phyloP scores from a whole-genome alignment of 768 basidiomycete genomes.

The Suillus brevipes region DNA sequence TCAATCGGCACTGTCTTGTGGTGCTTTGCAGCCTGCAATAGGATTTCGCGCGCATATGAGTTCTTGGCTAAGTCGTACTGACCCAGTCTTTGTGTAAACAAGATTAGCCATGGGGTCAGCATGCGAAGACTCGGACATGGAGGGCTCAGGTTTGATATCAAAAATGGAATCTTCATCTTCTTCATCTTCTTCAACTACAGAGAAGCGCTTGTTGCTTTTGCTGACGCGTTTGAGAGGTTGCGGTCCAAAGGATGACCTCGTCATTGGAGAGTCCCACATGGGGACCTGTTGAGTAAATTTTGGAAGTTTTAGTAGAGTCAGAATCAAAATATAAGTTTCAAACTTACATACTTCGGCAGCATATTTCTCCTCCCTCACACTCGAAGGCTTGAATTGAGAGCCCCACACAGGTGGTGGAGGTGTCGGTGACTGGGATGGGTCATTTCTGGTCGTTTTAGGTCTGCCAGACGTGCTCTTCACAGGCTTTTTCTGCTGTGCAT shows the following conservation, averaged over 20 bases:
- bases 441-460: background rate
- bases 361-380: background rate
- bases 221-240: background rate
- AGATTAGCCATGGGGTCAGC: background rate
- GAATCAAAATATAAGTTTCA: background rate
- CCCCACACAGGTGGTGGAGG: background rate
- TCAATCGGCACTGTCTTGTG: background rate
- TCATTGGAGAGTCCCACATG: background rate
- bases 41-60: background rate
- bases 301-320: background rate
- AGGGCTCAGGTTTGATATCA: background rate
- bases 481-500: background rate
- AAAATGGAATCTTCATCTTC: background rate
- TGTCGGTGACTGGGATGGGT: background rate
- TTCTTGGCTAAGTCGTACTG: background rate
- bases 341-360: background rate
- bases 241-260: background rate
- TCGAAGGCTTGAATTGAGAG: background rate
- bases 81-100: background rate
- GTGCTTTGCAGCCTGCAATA: background rate
- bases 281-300: background rate
- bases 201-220: background rate
- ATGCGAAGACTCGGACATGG: background rate
- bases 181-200: background rate
- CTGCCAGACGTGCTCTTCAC: background rate